phyloP scores from a whole-genome alignment of 345 rosid species.

The Ceriops decandra region DNA sequence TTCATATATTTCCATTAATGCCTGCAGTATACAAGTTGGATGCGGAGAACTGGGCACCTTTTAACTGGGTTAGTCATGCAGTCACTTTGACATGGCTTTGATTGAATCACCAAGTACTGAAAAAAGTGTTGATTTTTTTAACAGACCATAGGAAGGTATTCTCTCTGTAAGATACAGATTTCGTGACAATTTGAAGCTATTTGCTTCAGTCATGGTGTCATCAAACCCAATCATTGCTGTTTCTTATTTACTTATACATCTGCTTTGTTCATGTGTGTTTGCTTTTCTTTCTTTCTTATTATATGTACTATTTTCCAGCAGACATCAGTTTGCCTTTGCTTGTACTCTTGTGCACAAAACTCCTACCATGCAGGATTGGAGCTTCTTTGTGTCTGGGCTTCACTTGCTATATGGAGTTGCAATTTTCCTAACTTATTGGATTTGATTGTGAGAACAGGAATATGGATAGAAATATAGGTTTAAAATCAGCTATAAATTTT shows the following conservation, averaged over 20 bases:
- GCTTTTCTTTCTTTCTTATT: not conserved
- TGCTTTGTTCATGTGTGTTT: no score
- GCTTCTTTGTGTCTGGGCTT: not conserved
- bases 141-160: not conserved
- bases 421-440: not conserved
- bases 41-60: no score
- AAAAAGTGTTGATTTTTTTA: not conserved
- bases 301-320: not conserved
- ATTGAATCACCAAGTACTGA: not conserved
- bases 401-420: slow-evolving; percentile 1
- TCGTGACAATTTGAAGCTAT: not conserved
- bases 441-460: not conserved
- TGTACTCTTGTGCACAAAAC: not conserved
- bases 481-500: not conserved
- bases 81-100: not conserved
- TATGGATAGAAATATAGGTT: not conserved
- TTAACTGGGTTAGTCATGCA: no score
- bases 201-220: not conserved
- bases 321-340: not conserved
- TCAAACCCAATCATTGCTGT: no score
- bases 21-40: no score
- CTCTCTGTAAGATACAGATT: not conserved
- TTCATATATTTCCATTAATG: no score
- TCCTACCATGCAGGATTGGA: not conserved
- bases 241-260: no score